Conservation (phyloP, 345 rosid genomes). For the Sisymbrium irio region DNA sequence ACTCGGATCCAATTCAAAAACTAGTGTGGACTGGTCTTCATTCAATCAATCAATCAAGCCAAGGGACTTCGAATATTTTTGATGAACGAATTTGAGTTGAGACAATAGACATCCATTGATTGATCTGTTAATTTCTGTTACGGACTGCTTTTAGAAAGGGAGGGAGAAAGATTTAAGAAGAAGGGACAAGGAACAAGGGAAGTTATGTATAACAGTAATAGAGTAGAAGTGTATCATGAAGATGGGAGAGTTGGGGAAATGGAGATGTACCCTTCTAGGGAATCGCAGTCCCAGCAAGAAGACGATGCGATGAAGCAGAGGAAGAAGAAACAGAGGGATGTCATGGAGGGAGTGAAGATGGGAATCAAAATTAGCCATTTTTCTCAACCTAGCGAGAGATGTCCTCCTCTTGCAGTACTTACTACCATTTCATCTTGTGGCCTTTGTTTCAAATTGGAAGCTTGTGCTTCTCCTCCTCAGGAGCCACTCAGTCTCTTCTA, state of each 20-base stretch:
- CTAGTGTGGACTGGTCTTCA: conserved; percentile 31
- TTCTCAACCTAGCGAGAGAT: conserved; percentile 84
- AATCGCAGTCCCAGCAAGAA: conserved; percentile 30
- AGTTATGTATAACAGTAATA: conserved; percentile 64
- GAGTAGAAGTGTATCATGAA: conserved; percentile 65
- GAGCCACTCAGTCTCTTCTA: conserved; percentile 73
- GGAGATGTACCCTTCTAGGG: conserved; percentile 63
- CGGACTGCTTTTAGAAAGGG: background rate
- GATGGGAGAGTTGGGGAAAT: conserved; percentile 75
- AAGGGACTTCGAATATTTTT: conserved; percentile 26
- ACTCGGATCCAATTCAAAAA: conserved; percentile 45
- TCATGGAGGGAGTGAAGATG: conserved; percentile 61
- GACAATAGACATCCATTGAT: conserved; percentile 31
- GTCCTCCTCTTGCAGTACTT: conserved; percentile 92
- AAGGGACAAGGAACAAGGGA: no score
- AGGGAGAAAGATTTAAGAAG: conserved; percentile 16
- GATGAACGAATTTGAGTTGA: conserved; percentile 30
- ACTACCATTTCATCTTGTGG: conserved; percentile 71
- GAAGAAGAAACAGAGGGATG: conserved; percentile 38
- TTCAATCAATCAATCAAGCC: conserved; percentile 18
- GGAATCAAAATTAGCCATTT: conserved; percentile 68
- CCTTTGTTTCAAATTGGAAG: conserved; percentile 92
- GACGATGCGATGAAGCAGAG: conserved; percentile 39
- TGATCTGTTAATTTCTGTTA: conserved; percentile 12
- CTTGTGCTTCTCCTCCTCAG: conserved; percentile 16